Base-by-base conservation (phyloP, 1,284 basidiomycete species). In the Fistulinella cinereoalba region DNA sequence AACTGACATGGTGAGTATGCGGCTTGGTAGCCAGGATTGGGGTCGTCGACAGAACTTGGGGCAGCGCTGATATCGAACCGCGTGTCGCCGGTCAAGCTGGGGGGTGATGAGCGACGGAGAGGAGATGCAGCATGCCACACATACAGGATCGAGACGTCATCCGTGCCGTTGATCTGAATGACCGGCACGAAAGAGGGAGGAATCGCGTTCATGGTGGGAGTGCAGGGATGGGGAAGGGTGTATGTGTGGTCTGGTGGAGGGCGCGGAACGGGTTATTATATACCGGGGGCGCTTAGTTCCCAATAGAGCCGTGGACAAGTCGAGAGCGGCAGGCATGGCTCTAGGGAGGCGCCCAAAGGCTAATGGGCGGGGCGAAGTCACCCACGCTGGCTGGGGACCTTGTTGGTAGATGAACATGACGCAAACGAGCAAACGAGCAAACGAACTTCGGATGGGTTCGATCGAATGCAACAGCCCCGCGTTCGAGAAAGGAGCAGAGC, bases 1-100 rank as follows among this genome's bases (percentile, higher is more conserved):
- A 5, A 12, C 52, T 29, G 37, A 62, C 60, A 44, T 1, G 45
- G n/a, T n/a, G n/a, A n/a, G n/a, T n/a, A n/a, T n/a, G n/a, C n/a
- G n/a, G n/a, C n/a, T n/a, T n/a, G n/a, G n/a, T n/a, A n/a, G n/a
- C n/a, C n/a, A n/a, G n/a, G n/a, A n/a, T n/a, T n/a, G n/a, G n/a
- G n/a, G n/a, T n/a, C n/a, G n/a, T n/a, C n/a, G n/a, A n/a, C n/a
- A n/a, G n/a, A n/a, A n/a, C n/a, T n/a, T n/a, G n/a, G n/a, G n/a
- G n/a, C n/a, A 13, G 11, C 8, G 24, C 7, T 29, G 52, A 3
- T 46, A 27, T 22, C 45, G 53, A 10, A n/a, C 0, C 23, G 31
- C 0, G 18, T 53, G 0, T 45, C 47, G 28, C 28, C 15, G 18
- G 4, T 13, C 18, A 60, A 46, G 8, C 61, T 61, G 43, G n/a